Evolutionary conservation across 768 basidiomycete genomes (phyloP), one percentile per base, ranked within the genome.

Genomic region (Suillus americanus): DNA sequence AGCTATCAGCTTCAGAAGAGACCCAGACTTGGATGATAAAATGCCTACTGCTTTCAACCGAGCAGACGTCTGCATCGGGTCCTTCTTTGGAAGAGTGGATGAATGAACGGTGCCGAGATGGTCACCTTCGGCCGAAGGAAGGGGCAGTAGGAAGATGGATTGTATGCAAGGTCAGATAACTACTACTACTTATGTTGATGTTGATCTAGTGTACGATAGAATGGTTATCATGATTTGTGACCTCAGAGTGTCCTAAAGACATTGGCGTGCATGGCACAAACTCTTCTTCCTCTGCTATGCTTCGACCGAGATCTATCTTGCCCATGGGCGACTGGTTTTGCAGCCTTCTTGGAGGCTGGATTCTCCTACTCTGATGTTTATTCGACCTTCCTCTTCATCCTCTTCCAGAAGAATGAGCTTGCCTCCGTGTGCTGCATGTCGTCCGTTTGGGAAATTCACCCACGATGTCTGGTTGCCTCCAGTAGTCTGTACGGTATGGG

Each of bases 91-190:
- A 87, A 38, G 71, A 78, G n/a, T 91, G 90, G 89, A 70, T 90
- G 28, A 76, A 77, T 62, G 73, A 75, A 30, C 79, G 80, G 64
- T 72, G 73, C 45, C 63, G 57, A 16, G 70, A 77, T 20, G 86
- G 85, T 5, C 82, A 87, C 37, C 78, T 88, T 28, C 78, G 81
- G 64, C 76, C 73, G 64, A 91, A 86, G 74, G 57, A 89, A 62
- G 88, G 84, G 5, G 69, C 74, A 6, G 81, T 82, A 60, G 85
- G 83, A 0, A 80, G 80, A 69, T 92, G 90, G 89, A 80, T 85
- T 18, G 74, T 91, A 38, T 85, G 82, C 68, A 89, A 83, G 75
- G 72, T 79, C 54, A 77, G 80, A 66, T 83, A 72, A 28, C 16
- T 18, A 25, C 25, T 57, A 20, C 18, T 18, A 20, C 18, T 18